Evolutionary conservation across 2,329 filamentous ascomycete species (phyloP).

Genomic region (Biscogniauxia sp.): DNA sequence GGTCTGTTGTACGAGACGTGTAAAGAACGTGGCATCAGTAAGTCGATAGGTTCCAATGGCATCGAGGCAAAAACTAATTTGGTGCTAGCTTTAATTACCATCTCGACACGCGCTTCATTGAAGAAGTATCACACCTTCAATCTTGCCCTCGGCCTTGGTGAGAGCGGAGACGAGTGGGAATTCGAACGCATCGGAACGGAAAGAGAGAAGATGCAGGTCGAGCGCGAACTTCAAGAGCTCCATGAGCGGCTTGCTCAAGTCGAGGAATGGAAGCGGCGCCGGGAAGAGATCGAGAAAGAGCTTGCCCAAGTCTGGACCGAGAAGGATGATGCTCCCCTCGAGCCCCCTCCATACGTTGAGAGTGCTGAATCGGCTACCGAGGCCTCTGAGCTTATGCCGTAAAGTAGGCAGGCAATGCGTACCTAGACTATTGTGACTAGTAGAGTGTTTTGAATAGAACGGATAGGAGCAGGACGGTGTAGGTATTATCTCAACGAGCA

Average conservation of each 20-base stretch:
- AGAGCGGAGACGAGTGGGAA: constrained; percentile 83
- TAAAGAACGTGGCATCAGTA: constrained; percentile 91
- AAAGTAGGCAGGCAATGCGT: neutral
- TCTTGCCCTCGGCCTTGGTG: constrained; percentile 77
- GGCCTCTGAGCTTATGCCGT: neutral
- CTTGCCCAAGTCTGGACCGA: constrained; percentile 64
- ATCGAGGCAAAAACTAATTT: constrained; percentile 12
- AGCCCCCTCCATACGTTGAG: constrained; percentile 45
- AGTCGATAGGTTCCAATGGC: constrained; percentile 33
- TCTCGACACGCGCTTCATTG: constrained; percentile 88
- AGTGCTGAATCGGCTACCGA: constrained; percentile 4
- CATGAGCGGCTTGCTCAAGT: constrained; percentile 78
- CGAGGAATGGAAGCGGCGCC: constrained; percentile 76
- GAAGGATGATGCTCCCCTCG: constrained; percentile 44
- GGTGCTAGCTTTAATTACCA: constrained; percentile 78
- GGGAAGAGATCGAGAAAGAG: constrained; percentile 79
- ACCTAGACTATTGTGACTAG: neutral
- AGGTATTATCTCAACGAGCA: neutral
- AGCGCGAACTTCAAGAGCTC: constrained; percentile 85
- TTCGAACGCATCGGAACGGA: constrained; percentile 93
- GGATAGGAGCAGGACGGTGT: neutral
- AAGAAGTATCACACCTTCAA: constrained; percentile 97
- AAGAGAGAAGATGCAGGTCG: constrained; percentile 87
- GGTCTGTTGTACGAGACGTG: constrained; percentile 89
- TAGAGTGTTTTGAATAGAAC: neutral